Base-by-base conservation (phyloP, 352 stramenopile species). In the Phytopythium mirpurense region DNA sequence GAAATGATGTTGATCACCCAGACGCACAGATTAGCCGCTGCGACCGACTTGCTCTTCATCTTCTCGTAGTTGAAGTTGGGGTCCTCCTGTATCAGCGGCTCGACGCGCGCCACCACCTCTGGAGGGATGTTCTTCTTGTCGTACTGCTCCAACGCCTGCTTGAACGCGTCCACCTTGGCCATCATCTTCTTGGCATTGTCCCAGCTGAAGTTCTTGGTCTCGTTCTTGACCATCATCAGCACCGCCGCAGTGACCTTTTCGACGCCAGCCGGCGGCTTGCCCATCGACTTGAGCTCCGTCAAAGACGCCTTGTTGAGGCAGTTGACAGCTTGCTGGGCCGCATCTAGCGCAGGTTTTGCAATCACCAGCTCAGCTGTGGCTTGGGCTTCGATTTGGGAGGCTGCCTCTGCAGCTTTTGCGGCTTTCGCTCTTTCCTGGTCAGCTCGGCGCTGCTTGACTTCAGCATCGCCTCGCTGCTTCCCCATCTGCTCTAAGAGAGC, bases 131-230 rank as follows among this genome's bases (percentile, higher is more conserved):
- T 81, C 35, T 97, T 86, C 49, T 95, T 96, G 61, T 93, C 79
- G 47, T 96, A 98, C 21, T 90, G 75, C 60, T 97, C 86, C 2
- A 98, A 67, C 34, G 80, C 71, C 35, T 90, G 68, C 69, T 97
- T 97, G 70, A 98, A 98, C 6, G 87, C 72, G 56, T 97, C 90
- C 14, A 96, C 82, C 35, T 97, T 97, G 2, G 90, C 90, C 90
- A 97, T 98, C 90, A 98, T 97, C 60, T 96, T 97, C 73, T 97
- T 98, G 12, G 90, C 90, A 56, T 96, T 97, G 36, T 98, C 91
- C 90, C 90, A 98, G 40, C 80, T 89, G 43, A 98, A 95, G 57
- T 97, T 96, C 52, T 94, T 94, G 34, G 90, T 97, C 63, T 97
- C 90, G 40, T 90, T 82, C 67, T 96, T 97, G n/a, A 97, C 43